Percentiles rank a stretch among this genome's conserved stretches.
phyloP scores from a whole-genome alignment of 352 stramenopile genomes.

The Phytophthora sp. region DNA sequence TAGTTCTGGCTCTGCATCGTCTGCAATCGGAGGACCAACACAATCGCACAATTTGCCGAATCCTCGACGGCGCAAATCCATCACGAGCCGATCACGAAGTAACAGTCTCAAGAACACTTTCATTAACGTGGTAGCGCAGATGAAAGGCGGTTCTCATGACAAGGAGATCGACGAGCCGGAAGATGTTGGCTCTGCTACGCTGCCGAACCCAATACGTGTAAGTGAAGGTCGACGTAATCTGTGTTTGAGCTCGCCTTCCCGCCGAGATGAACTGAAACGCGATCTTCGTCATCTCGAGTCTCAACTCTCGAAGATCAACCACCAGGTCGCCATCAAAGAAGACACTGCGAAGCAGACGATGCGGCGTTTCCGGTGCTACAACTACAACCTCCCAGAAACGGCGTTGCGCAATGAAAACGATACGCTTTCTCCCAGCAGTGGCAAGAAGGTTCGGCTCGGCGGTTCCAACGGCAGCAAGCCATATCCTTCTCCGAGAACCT shows the following conservation, averaged over 20 bases:
- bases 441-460: constrained; percentile 32
- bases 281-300: constrained; percentile 67
- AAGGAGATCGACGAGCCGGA: constrained; percentile 33
- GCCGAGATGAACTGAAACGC: constrained; percentile 60
- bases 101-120: constrained; percentile 75
- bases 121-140: constrained; percentile 67
- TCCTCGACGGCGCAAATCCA: constrained; percentile 55
- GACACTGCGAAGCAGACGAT: constrained; percentile 61
- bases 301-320: constrained; percentile 64
- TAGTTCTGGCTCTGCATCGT: constrained; percentile 8
- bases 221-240: constrained; percentile 29
- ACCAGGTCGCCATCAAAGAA: constrained; percentile 72
- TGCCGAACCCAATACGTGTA: constrained; percentile 39
- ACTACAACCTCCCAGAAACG: constrained; percentile 80
- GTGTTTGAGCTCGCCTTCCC: constrained; percentile 38
- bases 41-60: constrained; percentile 48
- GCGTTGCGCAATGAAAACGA: constrained; percentile 57
- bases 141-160: constrained; percentile 50
- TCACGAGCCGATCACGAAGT: constrained; percentile 64
- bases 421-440: constrained; percentile 45
- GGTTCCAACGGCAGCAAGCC: constrained; percentile 23
- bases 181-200: constrained; percentile 40
- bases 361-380: constrained; percentile 78
- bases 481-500: constrained; percentile 42
- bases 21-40: neutral